Evolutionary conservation across 2,329 filamentous ascomycete genomes (phyloP).

Genomic region (Orbilia javanica): DNA sequence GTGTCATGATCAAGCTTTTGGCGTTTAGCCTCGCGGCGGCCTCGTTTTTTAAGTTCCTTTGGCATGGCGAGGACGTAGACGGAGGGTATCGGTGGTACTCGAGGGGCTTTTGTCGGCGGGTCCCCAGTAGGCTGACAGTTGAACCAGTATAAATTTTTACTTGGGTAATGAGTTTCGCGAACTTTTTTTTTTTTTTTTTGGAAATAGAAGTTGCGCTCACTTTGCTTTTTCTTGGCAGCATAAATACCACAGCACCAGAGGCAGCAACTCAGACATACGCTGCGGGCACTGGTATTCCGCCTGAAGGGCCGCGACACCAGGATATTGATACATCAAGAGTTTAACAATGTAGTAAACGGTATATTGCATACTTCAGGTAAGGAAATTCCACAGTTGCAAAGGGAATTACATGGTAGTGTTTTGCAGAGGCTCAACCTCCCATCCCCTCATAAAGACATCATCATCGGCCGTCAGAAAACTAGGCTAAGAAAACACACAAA

Average conservation of each 20-base stretch:
- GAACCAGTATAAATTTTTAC: conserved; percentile 1
- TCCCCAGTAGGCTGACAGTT: background rate
- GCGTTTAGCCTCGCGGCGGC: conserved; percentile 71
- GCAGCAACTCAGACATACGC: conserved; percentile 1
- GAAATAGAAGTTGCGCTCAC: background rate
- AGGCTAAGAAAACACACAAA: conserved; percentile 10
- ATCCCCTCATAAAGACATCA: background rate
- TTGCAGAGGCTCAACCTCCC: background rate
- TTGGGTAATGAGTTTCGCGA: conserved; percentile 8
- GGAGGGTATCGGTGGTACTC: no score
- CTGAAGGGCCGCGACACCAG: no score
- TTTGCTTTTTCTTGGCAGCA: conserved; percentile 15
- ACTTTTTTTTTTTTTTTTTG: conserved; percentile 1
- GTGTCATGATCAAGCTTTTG: conserved; percentile 67
- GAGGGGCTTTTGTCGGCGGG: background rate
- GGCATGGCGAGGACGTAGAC: conserved; percentile 67
- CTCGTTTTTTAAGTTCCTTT: conserved; percentile 72
- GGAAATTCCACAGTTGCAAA: background rate
- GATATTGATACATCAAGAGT: background rate
- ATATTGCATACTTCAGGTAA: background rate
- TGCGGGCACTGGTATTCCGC: background rate
- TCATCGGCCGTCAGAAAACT: conserved; percentile 4
- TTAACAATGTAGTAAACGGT: background rate
- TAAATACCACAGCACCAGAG: background rate
- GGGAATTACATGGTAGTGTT: background rate